These are phyloP conservation scores for Tetrahymena elliotti DNA, from an alignment of 73 alveolate genomes.

Conservation along the genomic window DNA sequence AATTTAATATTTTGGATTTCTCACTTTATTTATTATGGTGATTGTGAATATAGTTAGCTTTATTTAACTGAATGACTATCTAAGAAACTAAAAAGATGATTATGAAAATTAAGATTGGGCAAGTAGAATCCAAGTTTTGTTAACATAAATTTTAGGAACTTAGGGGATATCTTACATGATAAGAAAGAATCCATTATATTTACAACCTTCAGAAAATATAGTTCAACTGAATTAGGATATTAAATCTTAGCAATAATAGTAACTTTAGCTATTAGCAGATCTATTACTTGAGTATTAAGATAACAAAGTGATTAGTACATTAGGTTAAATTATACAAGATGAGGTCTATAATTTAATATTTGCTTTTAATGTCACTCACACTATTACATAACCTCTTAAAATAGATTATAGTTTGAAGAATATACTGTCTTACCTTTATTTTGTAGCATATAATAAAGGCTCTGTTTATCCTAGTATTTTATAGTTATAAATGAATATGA, in stretches of 20 bases:
- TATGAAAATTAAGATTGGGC: background rate
- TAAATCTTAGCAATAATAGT: background rate
- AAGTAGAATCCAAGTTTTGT: background rate
- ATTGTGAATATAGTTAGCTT: background rate
- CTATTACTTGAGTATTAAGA: background rate
- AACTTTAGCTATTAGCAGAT: background rate
- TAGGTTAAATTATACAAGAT: background rate
- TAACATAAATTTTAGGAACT: background rate
- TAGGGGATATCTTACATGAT: background rate
- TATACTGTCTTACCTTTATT: background rate
- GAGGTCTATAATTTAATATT: background rate
- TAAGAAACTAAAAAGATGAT: background rate
- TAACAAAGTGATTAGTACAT: background rate
- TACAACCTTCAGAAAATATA: background rate
- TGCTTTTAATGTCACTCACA: background rate
- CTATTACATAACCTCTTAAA: background rate
- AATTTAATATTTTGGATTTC: background rate
- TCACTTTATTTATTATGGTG: background rate
- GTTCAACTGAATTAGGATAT: background rate
- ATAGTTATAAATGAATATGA: background rate
- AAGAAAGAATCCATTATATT: background rate
- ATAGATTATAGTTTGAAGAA: background rate
- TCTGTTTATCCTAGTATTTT: background rate
- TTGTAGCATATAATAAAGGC: background rate
- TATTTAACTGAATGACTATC: background rate